These are phyloP conservation scores for Diplodia corticola DNA, from an alignment of 2,329 filamentous ascomycete species.

Conservation along the genomic window DNA sequence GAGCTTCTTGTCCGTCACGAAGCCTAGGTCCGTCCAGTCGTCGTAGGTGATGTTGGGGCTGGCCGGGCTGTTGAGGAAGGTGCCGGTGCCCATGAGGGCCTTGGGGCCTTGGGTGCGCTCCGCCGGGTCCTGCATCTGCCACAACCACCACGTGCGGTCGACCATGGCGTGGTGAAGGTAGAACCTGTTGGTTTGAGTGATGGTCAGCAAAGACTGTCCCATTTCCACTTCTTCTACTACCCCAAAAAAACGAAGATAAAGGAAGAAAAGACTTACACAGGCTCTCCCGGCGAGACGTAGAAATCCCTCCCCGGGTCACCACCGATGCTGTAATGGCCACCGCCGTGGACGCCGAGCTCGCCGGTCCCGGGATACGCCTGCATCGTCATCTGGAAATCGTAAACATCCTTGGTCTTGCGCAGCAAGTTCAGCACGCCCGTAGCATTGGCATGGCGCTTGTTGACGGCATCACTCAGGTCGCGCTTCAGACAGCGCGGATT, in stretches of 20 bases:
- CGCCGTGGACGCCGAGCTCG: conserved; percentile 48
- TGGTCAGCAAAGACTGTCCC: background rate
- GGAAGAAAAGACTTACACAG: conserved; percentile 41
- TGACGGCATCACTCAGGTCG: conserved; percentile 36
- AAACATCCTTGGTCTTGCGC: conserved; percentile 31
- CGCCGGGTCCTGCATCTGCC: conserved; percentile 49
- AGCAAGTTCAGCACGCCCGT: conserved; percentile 30
- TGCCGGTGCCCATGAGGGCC: conserved; percentile 42
- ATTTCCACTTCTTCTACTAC: no score
- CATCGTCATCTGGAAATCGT: conserved; percentile 41
- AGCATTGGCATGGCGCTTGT: conserved; percentile 29
- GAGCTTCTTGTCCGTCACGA: conserved; percentile 23
- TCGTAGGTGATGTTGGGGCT: conserved; percentile 49
- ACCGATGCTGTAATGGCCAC: conserved; percentile 50
- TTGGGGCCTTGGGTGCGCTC: conserved; percentile 34
- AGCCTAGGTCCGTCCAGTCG: conserved; percentile 41
- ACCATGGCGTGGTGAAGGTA: conserved; percentile 50
- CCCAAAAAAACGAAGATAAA: no score
- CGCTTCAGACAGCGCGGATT: conserved; percentile 44
- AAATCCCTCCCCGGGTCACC: conserved; percentile 50
- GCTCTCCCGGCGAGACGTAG: conserved; percentile 49
- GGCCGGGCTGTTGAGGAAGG: conserved; percentile 48
- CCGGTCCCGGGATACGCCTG: conserved; percentile 39
- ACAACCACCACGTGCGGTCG: conserved; percentile 52
- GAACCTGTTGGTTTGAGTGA: background rate